A percentile compares a stretch with the other conserved stretches of the same genome.
phyloP scores from a whole-genome alignment of 768 basidiomycete species.

The Krasilnikovozyma curviuscula region DNA sequence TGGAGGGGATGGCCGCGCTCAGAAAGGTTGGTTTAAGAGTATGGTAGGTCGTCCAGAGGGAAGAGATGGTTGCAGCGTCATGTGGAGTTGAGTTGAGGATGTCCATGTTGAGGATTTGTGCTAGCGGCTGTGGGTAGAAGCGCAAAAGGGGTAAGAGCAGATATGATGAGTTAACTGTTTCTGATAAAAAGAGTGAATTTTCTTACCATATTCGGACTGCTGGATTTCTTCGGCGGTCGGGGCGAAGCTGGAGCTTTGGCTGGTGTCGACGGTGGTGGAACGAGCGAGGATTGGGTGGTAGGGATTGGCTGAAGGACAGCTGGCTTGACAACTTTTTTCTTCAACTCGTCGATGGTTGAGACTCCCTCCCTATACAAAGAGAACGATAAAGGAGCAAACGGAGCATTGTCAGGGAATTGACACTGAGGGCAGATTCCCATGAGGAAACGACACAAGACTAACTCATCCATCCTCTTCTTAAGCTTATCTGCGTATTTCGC shows the following conservation, averaged over 20 bases:
- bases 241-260: neutral
- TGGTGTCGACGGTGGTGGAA: neutral
- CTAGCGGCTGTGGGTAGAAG: conserved; percentile 42
- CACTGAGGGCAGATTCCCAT: neutral
- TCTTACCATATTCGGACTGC: conserved; percentile 23
- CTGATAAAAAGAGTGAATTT: neutral
- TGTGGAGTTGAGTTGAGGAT: conserved; percentile 46
- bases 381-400: neutral
- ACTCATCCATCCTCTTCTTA: conserved; percentile 44
- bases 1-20: conserved; percentile 58
- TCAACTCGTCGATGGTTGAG: conserved; percentile 28
- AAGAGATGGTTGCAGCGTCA: conserved; percentile 50
- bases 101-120: conserved; percentile 57
- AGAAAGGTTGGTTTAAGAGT: conserved; percentile 57
- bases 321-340: conserved; percentile 20
- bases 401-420: neutral
- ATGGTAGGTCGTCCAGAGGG: conserved; percentile 81
- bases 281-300: neutral
- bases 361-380: conserved; percentile 28
- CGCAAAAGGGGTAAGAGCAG: neutral
- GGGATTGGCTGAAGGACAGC: conserved; percentile 13
- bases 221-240: neutral
- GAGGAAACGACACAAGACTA: conserved; percentile 23
- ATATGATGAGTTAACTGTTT: neutral
- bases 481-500: conserved; percentile 48